phyloP scores from a whole-genome alignment of 2,329 filamentous ascomycete genomes.

The Xylaria sp. region DNA sequence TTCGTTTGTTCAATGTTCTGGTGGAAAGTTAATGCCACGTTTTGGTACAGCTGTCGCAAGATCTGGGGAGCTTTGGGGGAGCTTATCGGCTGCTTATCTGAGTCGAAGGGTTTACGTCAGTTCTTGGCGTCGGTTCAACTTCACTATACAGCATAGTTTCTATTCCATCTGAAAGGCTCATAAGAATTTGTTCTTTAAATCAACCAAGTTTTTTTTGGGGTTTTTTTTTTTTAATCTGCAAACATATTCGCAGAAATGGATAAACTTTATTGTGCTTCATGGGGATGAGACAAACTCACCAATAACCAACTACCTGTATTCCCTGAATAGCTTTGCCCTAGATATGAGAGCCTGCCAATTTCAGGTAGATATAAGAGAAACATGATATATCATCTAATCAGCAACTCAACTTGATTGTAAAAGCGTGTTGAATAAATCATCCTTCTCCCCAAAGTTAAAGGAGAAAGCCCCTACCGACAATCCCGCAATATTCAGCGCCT shows the following conservation, averaged over 20 bases:
- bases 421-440: not conserved
- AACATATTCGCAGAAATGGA: too few species aligned
- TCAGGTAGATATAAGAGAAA: not conserved
- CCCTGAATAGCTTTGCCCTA: too few species aligned
- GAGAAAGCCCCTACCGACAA: not conserved
- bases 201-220: too few species aligned
- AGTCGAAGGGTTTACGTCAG: conserved; percentile 21
- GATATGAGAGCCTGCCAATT: not conserved
- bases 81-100: conserved; percentile 43
- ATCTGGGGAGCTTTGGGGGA: conserved; percentile 14
- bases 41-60: conserved; percentile 29
- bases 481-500: not conserved
- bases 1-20: conserved; percentile 7
- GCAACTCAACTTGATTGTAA: not conserved
- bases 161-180: not conserved
- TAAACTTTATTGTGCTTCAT: too few species aligned
- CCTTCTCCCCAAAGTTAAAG: not conserved
- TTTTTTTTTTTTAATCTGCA: too few species aligned
- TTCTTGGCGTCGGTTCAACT: conserved; percentile 37
- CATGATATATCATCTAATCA: not conserved
- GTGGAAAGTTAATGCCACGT: conserved; percentile 41
- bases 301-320: not conserved
- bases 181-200: too few species aligned
- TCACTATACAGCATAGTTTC: not conserved
- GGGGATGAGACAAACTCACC: not conserved